A percentile compares a stretch with the other conserved stretches of the same genome.
Conservation (phyloP, 257 asterid genomes). For the Solanum peruvianum region DNA sequence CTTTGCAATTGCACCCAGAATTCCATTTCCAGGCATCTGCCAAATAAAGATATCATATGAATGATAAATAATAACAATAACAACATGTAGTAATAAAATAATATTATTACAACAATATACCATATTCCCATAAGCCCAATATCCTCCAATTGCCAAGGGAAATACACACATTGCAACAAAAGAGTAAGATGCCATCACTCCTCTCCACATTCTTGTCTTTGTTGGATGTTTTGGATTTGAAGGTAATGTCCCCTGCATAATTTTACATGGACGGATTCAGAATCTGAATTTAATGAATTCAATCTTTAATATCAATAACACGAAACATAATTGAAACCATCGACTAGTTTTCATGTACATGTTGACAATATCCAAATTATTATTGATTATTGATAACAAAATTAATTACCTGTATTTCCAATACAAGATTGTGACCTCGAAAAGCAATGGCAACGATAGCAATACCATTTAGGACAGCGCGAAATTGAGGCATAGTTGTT, state of each 20-base stretch:
- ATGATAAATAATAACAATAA: too few relatives aligned
- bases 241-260: constrained; percentile 62
- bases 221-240: constrained; percentile 16
- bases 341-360: background rate
- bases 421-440: constrained; percentile 68
- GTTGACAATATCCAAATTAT: background rate
- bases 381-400: background rate
- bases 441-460: constrained; percentile 41
- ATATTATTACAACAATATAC: background rate
- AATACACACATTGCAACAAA: constrained; percentile 30
- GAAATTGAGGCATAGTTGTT: constrained; percentile 5
- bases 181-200: constrained; percentile 26
- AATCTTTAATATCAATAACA: background rate
- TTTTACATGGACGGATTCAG: background rate
- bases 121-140: constrained; percentile 51
- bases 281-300: too few relatives aligned
- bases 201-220: constrained; percentile 52
- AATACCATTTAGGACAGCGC: constrained; percentile 30
- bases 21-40: constrained; percentile 29
- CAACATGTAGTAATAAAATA: too few relatives aligned
- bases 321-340: background rate
- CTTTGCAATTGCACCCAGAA: constrained; percentile 16
- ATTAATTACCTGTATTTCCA: constrained; percentile 55
- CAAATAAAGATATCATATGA: too few relatives aligned
- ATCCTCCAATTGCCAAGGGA: constrained; percentile 55